phyloP scores from a whole-genome alignment of 1,284 basidiomycete species.

The Calocybe gambosa region DNA sequence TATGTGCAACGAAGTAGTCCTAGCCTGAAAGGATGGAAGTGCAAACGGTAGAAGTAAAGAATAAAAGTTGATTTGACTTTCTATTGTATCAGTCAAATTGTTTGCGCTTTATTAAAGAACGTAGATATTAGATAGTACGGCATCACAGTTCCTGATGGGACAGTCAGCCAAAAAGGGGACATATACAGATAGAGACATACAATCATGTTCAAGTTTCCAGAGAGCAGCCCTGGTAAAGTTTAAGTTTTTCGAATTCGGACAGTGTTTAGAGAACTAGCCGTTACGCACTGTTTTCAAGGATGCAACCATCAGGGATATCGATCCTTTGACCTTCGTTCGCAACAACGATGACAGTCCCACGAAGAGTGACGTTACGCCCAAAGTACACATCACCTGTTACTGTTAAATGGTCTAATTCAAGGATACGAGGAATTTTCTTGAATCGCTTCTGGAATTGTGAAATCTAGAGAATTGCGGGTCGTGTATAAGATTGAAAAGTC shows the following conservation, averaged over 20 bases:
- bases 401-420: slow-evolving; percentile 94
- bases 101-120: slow-evolving; percentile 2
- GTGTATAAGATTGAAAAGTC: neutral
- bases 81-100: slow-evolving; percentile 6
- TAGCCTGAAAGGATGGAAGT: slow-evolving; percentile 6
- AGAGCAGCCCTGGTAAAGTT: slow-evolving; percentile 41
- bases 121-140: neutral
- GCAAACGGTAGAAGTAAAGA: slow-evolving; percentile 3
- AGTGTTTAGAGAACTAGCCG: neutral
- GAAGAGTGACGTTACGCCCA: slow-evolving; percentile 86
- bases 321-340: slow-evolving; percentile 94
- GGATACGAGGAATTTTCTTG: slow-evolving; percentile 93
- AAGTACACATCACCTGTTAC: slow-evolving; percentile 97
- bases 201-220: slow-evolving; percentile 66
- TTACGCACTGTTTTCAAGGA: slow-evolving; percentile 82
- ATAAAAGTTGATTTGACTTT: slow-evolving; percentile 6
- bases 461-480: slow-evolving; percentile 54
- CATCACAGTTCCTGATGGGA: slow-evolving; percentile 28
- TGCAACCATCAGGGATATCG: slow-evolving; percentile 92
- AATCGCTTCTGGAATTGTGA: slow-evolving; percentile 96
- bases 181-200: slow-evolving; percentile 31
- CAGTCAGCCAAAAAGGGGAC: neutral
- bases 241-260: slow-evolving; percentile 2
- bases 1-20: slow-evolving; percentile 5
- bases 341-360: slow-evolving; percentile 79